phyloP scores from a whole-genome alignment of 2,329 filamentous ascomycete species.

The Hymenoscyphus scutula region DNA sequence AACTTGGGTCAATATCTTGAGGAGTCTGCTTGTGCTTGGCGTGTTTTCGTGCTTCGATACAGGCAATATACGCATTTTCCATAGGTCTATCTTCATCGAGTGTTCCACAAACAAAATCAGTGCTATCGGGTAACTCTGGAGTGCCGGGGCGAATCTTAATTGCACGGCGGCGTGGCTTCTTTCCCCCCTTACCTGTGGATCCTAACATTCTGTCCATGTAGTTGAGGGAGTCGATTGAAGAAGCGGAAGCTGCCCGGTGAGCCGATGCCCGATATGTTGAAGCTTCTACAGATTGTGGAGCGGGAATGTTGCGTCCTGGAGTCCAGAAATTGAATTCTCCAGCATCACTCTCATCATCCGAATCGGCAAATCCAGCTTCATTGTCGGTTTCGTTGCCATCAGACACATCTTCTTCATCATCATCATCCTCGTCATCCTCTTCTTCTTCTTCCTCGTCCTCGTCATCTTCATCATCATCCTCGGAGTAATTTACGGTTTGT shows the following conservation, averaged over 20 bases:
- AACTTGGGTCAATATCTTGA: conserved; percentile 97
- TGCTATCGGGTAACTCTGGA: conserved; percentile 90
- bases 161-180: conserved; percentile 34
- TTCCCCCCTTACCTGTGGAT: conserved; percentile 13
- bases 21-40: conserved; percentile 80
- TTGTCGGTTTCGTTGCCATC: conserved; percentile 67
- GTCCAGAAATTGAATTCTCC: conserved; percentile 68
- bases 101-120: conserved; percentile 98
- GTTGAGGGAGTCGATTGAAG: conserved; percentile 53
- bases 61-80: conserved; percentile 90
- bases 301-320: conserved; percentile 38
- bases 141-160: conserved; percentile 64
- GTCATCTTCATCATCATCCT: conserved; percentile 67
- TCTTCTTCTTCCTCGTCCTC: conserved; percentile 61
- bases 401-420: conserved; percentile 60
- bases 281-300: conserved; percentile 21
- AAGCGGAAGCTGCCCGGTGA: conserved; percentile 53
- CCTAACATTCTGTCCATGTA: conserved; percentile 25
- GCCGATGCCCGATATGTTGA: conserved; percentile 32
- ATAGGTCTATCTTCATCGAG: conserved; percentile 91
- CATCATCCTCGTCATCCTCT: conserved; percentile 51
- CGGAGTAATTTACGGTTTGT: conserved; percentile 54
- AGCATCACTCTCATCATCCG: conserved; percentile 64
- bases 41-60: conserved; percentile 75
- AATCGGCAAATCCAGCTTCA: conserved; percentile 67